Percentiles rank a stretch among this genome's conserved stretches.
Conservation (phyloP, 495 filamentous ascomycete species). For the Penicillium manginii region DNA sequence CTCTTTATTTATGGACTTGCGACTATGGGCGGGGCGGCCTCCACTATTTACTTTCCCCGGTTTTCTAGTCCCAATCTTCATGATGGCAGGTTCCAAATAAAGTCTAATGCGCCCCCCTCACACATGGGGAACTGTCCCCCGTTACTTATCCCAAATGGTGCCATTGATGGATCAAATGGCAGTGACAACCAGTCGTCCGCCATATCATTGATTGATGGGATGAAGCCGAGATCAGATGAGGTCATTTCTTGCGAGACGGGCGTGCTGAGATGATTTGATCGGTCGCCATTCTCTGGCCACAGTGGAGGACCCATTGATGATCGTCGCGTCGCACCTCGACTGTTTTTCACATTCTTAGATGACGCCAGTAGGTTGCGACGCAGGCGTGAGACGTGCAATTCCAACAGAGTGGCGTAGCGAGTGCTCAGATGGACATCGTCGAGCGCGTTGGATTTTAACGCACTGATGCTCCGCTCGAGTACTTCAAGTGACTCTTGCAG, state of each 20-base stretch:
- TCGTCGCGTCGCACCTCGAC: slow-evolving; percentile 27
- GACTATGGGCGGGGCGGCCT: slow-evolving; percentile 1
- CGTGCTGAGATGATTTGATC: slow-evolving; percentile 22
- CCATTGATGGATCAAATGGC: slow-evolving; percentile 59
- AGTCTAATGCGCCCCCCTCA: slow-evolving; percentile 54
- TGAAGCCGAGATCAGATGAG: slow-evolving; percentile 38
- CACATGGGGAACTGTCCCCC: slow-evolving; percentile 52
- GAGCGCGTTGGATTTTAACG: slow-evolving; percentile 51
- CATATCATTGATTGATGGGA: slow-evolving; percentile 42
- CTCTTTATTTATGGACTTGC: not conserved
- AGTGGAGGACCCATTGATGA: slow-evolving; percentile 38
- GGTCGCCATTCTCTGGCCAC: slow-evolving; percentile 31
- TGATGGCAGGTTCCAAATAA: slow-evolving; percentile 55
- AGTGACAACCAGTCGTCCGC: slow-evolving; percentile 57
- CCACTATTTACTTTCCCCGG: slow-evolving; percentile 7
- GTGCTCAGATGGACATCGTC: slow-evolving; percentile 58
- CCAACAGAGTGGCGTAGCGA: slow-evolving; percentile 55
- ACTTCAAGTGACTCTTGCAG: slow-evolving; percentile 53
- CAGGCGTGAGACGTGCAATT: slow-evolving; percentile 51
- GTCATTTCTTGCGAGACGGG: slow-evolving; percentile 33
- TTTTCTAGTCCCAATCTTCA: slow-evolving; percentile 20
- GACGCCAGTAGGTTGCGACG: slow-evolving; percentile 48
- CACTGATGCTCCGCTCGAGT: slow-evolving; percentile 51
- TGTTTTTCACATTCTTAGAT: slow-evolving; percentile 31
- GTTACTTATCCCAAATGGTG: slow-evolving; percentile 51